These are phyloP conservation scores for Gliomastix tumulicola DNA, from an alignment of 2,329 filamentous ascomycete species.

Conservation along the genomic window DNA sequence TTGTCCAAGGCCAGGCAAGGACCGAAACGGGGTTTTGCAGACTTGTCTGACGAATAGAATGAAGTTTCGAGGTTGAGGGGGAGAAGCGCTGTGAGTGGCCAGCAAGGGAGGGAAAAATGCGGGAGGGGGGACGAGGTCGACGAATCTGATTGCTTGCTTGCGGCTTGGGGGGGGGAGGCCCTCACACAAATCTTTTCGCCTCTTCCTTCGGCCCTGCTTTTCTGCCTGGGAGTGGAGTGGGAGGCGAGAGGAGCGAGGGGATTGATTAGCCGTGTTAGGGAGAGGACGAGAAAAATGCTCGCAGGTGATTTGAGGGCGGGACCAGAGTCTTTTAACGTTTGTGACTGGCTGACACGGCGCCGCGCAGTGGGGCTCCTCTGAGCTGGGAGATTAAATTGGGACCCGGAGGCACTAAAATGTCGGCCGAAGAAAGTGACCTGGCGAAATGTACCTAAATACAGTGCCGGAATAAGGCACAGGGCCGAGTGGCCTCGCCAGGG, in stretches of 20 bases:
- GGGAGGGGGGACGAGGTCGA: slow-evolving; percentile 7
- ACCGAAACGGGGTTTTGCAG: no score
- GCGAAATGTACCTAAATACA: no score
- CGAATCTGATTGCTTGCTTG: slow-evolving; percentile 6
- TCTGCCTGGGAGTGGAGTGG: slow-evolving; percentile 23
- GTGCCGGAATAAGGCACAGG: no score
- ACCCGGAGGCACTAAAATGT: no score
- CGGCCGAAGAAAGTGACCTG: no score
- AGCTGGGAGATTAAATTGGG: no score
- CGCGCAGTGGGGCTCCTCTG: no score
- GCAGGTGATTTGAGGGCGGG: slow-evolving; percentile 45
- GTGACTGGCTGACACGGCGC: slow-evolving; percentile 47
- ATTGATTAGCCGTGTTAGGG: slow-evolving; percentile 43
- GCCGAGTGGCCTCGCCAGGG: no score
- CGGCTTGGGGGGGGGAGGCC: slow-evolving; percentile 1
- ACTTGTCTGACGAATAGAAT: no score
- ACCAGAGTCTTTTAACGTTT: slow-evolving; percentile 33
- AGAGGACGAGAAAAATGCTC: slow-evolving; percentile 36
- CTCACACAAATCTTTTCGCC: slow-evolving; percentile 4
- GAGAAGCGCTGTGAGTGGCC: slow-evolving; percentile 7
- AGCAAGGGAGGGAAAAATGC: slow-evolving; percentile 5
- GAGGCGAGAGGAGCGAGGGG: slow-evolving; percentile 24
- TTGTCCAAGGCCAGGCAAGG: no score
- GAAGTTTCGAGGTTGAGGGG: no score
- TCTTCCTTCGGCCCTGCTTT: slow-evolving; percentile 4